These are phyloP conservation scores for Penicillium sp. DNA, from an alignment of 2,329 filamentous ascomycete species.

Conservation along the genomic window DNA sequence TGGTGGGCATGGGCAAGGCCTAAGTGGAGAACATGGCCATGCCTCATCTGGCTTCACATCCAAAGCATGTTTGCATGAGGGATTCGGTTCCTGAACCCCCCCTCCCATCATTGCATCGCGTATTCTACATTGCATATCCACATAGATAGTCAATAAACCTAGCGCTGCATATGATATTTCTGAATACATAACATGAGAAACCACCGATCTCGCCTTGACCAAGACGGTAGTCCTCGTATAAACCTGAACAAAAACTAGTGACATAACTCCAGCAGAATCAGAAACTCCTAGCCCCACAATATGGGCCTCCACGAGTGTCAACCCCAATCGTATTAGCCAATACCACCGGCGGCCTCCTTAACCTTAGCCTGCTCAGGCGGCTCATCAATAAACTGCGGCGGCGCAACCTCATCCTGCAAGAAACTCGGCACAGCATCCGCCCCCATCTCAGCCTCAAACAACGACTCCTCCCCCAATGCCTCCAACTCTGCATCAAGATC, in stretches of 20 bases:
- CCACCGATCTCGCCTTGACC: background rate
- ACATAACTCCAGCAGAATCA: background rate
- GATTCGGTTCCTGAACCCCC: background rate
- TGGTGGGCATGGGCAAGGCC: constrained; percentile 63
- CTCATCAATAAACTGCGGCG: constrained; percentile 90
- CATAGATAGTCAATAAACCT: constrained; percentile 1
- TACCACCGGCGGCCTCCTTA: constrained; percentile 72
- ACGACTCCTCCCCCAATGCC: constrained; percentile 90
- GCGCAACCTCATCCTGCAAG: constrained; percentile 83
- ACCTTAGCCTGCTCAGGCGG: constrained; percentile 77
- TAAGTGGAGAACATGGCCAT: constrained; percentile 19
- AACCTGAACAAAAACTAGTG: background rate
- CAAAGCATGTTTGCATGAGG: background rate
- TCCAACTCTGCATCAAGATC: constrained; percentile 97
- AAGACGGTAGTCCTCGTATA: background rate
- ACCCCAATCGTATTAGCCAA: constrained; percentile 30
- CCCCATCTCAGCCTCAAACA: constrained; percentile 74
- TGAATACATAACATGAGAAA: background rate
- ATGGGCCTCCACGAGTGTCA: background rate
- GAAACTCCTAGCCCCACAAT: background rate
- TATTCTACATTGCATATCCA: background rate
- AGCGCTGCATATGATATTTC: constrained; percentile 8
- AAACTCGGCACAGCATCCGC: constrained; percentile 76
- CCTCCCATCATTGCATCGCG: background rate
- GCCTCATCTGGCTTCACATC: background rate